Percentiles rank a stretch among this genome's conserved stretches.
phyloP scores from a whole-genome alignment of 768 basidiomycete species.

The Mycena floridula region DNA sequence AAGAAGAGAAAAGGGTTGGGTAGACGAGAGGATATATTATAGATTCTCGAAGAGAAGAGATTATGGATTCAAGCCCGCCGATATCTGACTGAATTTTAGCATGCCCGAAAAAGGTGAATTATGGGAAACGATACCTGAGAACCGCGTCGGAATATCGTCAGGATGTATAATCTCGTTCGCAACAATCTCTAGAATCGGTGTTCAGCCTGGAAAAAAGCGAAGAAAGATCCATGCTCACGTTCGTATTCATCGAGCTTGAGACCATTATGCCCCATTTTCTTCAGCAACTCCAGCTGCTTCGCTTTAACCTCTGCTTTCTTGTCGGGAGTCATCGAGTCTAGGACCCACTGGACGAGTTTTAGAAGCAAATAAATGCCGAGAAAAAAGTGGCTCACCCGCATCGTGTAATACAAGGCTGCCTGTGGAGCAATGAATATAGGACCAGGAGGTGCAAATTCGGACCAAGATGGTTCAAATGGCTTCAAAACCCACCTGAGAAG shows the following conservation, averaged over 20 bases:
- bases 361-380: conserved; percentile 32
- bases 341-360: conserved; percentile 48
- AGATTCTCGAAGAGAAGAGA: conserved; percentile 86
- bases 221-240: conserved; percentile 36
- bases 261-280: conserved; percentile 62
- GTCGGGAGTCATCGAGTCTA: conserved; percentile 42
- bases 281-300: conserved; percentile 65
- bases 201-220: not conserved
- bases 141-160: conserved; percentile 75
- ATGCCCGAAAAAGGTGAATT: not conserved
- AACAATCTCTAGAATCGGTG: conserved; percentile 53
- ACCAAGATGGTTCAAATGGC: not conserved
- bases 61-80: conserved; percentile 89
- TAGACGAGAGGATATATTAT: conserved; percentile 93
- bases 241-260: conserved; percentile 90
- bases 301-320: conserved; percentile 58
- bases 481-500: conserved; percentile 44
- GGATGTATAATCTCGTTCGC: conserved; percentile 92
- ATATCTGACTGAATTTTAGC: conserved; percentile 51
- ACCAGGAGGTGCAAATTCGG: not conserved
- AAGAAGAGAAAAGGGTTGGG: conserved; percentile 78
- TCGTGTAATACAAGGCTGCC: conserved; percentile 76
- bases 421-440: too few species aligned
- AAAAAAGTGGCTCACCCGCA: too few species aligned
- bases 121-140: conserved; percentile 47